phyloP scores from a whole-genome alignment of 495 filamentous ascomycete species.

The Jackrogersella multiformis region DNA sequence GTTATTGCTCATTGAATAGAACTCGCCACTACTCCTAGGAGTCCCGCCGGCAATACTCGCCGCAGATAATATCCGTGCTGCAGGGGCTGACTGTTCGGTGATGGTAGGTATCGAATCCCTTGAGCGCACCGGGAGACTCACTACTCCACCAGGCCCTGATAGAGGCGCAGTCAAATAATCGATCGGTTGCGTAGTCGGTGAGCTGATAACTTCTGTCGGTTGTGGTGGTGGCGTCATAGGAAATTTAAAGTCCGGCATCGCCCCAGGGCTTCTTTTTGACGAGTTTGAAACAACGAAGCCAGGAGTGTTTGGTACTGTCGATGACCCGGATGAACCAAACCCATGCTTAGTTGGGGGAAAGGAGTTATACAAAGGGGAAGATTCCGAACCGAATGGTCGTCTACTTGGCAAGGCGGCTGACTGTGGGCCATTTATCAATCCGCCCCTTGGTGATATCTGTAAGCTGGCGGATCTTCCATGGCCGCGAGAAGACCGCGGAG shows the following conservation, averaged over 20 bases:
- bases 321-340: slow-evolving; percentile 48
- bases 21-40: slow-evolving; percentile 90
- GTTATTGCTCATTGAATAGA: slow-evolving; percentile 92
- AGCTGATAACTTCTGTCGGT: slow-evolving; percentile 28
- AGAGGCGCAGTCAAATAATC: slow-evolving; percentile 50
- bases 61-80: slow-evolving; percentile 76
- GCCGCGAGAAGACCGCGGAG: slow-evolving; percentile 64
- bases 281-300: slow-evolving; percentile 42
- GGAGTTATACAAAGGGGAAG: slow-evolving; percentile 59
- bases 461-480: slow-evolving; percentile 87
- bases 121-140: slow-evolving; percentile 46
- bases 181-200: slow-evolving; percentile 31
- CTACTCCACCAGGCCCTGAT: slow-evolving; percentile 45
- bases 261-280: slow-evolving; percentile 52
- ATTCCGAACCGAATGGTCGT: slow-evolving; percentile 48
- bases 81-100: slow-evolving; percentile 65
- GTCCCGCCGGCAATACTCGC: slow-evolving; percentile 72
- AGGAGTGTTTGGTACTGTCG: slow-evolving; percentile 55
- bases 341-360: slow-evolving; percentile 55
- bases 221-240: slow-evolving; percentile 63
- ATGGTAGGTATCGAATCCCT: slow-evolving; percentile 55
- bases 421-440: slow-evolving; percentile 40
- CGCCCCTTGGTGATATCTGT: slow-evolving; percentile 72
- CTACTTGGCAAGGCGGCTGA: slow-evolving; percentile 55
- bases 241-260: slow-evolving; percentile 74